Base-by-base conservation (phyloP, 306 rosid genomes). In the Corylus heterophylla region DNA sequence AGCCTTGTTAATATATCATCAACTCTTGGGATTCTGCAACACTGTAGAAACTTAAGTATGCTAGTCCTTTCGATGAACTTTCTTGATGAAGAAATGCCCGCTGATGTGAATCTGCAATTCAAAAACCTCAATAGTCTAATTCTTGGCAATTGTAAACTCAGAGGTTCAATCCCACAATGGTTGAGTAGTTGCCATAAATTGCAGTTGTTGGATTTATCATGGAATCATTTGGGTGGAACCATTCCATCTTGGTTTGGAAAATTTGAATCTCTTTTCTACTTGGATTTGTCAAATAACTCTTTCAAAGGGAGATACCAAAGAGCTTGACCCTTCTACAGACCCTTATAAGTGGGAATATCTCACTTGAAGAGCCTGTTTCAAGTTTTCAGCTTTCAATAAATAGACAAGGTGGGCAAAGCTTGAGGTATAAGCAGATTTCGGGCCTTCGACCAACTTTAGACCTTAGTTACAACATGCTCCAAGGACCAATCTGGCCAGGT, bases 101-200 rank as follows among this genome's bases (percentile, higher is more conserved):
- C 35, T 61, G 56, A 61, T 45, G 18, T 0, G 44, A 62, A 62
- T 62, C 69, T 62, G 44, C 69, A 62, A 1, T 5, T 62, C 44
- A 0, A 62, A 13, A 62, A 4, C 54, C 86, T 89, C 58, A 69
- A 74, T 66, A 54, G 83, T 69, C 77, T 83, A 35, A 1, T 78
- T 8, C 17, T 87, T 14, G 87, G 77, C 20, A 83, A 83, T 42
- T 75, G 74, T 74, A 29, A 51, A 22, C 84, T 89, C 74, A 85
- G 39, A 31, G 91, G 93, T 31, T 63, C 80, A 55, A 66, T 89
- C 52, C 91, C 91, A n/a, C 52, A 54, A 31, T 89, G 93, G 88
- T 64, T 89, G 76, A 79, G 84, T 1, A 58, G 74, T n/a, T 76
- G 87, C 71, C 76, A 47, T 31, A 78, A 14, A 73, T 52, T 90